phyloP scores from a whole-genome alignment of 768 basidiomycete genomes.

The Chalciporus sphaerocephalus region DNA sequence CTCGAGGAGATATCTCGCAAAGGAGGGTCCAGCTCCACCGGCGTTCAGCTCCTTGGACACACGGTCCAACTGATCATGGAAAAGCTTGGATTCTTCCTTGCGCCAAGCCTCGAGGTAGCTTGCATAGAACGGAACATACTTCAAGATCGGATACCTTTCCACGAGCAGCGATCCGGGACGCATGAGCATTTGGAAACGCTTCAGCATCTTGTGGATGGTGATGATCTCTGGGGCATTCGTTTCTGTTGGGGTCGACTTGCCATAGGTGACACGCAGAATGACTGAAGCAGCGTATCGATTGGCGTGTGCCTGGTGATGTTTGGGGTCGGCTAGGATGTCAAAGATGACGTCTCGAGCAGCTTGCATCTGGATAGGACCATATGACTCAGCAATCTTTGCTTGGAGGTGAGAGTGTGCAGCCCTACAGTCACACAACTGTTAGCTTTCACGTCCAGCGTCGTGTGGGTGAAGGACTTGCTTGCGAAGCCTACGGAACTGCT shows the following conservation, averaged over 20 bases:
- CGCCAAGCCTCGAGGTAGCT: conserved; percentile 53
- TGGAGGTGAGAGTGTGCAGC: conserved; percentile 58
- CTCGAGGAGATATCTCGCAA: conserved; percentile 55
- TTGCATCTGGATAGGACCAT: conserved; percentile 45
- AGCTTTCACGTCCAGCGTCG: neutral
- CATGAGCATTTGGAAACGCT: conserved; percentile 34
- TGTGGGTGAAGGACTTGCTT: conserved; percentile 33
- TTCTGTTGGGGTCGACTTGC: conserved; percentile 30
- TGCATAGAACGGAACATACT: conserved; percentile 58
- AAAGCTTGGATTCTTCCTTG: conserved; percentile 49
- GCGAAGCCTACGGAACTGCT: conserved; percentile 57
- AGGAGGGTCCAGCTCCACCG: conserved; percentile 37
- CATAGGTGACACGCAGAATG: conserved; percentile 33
- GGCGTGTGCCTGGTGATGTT: conserved; percentile 50
- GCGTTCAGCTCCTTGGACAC: conserved; percentile 44
- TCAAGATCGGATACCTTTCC: conserved; percentile 36
- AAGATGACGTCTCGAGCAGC: conserved; percentile 27
- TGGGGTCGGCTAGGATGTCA: conserved; percentile 31
- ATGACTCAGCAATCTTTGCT: conserved; percentile 45
- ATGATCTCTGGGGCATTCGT: conserved; percentile 30
- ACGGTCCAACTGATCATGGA: conserved; percentile 46
- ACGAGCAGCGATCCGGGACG: conserved; percentile 34
- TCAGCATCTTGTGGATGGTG: conserved; percentile 30
- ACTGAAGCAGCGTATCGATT: conserved; percentile 39
- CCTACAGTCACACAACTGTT: conserved; percentile 26